phyloP scores from a whole-genome alignment of 202 grass and related monocot genomes.

The Saccharum hybrid region DNA sequence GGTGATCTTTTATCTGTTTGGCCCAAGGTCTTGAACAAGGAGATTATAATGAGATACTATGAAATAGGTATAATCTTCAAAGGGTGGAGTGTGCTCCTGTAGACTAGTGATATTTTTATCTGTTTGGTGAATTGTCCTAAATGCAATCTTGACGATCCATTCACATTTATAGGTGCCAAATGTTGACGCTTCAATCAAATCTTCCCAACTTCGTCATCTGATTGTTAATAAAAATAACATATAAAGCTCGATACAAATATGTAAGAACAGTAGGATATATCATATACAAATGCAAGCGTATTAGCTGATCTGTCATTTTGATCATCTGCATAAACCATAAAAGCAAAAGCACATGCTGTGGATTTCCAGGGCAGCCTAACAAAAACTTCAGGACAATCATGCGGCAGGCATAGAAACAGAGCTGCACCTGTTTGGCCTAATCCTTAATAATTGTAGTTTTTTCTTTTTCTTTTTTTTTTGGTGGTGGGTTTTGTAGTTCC shows the following conservation, averaged over 20 bases:
- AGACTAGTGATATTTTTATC: constrained; percentile 56
- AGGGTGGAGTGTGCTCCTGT: constrained; percentile 67
- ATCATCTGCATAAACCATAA: constrained; percentile 14
- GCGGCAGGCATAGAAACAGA: background rate
- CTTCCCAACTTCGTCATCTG: background rate
- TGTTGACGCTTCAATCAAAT: background rate
- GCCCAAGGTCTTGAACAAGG: constrained; percentile 58
- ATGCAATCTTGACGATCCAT: constrained; percentile 1
- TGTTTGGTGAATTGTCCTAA: background rate
- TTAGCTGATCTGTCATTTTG: background rate
- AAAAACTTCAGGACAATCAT: background rate
- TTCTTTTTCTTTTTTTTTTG: background rate
- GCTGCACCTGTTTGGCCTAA: background rate
- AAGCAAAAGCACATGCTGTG: background rate
- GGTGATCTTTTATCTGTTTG: constrained; percentile 46
- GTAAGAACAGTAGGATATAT: background rate
- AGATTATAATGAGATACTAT: constrained; percentile 73
- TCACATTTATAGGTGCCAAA: background rate
- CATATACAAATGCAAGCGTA: background rate
- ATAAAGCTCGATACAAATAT: background rate
- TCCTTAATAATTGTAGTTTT: constrained; percentile 1
- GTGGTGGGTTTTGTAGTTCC: too few relatives aligned
- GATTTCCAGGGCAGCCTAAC: background rate
- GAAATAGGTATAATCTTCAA: constrained; percentile 79
- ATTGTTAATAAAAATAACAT: background rate